Base-by-base conservation (phyloP, 106 monocot species). In the Allium sativum region DNA sequence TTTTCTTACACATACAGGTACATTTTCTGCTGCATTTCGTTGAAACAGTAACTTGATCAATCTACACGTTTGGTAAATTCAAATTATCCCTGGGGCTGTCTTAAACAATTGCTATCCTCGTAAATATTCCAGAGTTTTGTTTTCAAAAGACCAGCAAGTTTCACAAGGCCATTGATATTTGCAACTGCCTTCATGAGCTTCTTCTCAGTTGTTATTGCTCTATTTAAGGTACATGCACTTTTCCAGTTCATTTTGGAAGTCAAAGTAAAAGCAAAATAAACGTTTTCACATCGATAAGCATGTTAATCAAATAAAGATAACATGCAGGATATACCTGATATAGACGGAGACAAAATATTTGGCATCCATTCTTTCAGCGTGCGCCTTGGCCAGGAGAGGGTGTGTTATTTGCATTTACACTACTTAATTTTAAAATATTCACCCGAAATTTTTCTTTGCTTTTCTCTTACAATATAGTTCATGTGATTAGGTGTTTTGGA, bases 161-260 rank as follows among this genome's bases (percentile, higher is more conserved):
- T 92, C 52, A 74, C 92, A 12, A 99, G 78, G 81, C 85, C 98
- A 18, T 66, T 92, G 76, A 85, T 92, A 71, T 99, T 99, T 73
- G 98, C 98, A 65, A 92, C 92, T 56, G 88, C 85, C 53, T 99
- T 99, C 58, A 99, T 99, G 98, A 85, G 77, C 62, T 99, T 99
- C 92, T 99, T 99, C 66, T 99, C 98, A 51, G 83, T 99, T 70
- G 98, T 99, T 58, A 99, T 92, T 62, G 98, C 98, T 64, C 66
- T 99, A 44, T 99, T 99, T 72, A 99, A 99, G 92, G 98, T 99
- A 79, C 31, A 75, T 60, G 41, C 42, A 44, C 56, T 10, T 6
- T 64, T 12, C 20, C 9, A 61, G 12, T 70, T 63, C 63, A 63
- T 17, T 52, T 18, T 53, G 53, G 21, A 51, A 65, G 65, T 48